A percentile compares a stretch with the other conserved stretches of the same genome.
These are phyloP conservation scores for Pseudocercospora cruenta DNA, from an alignment of 2,329 filamentous ascomycete species.

Conservation along the genomic window DNA sequence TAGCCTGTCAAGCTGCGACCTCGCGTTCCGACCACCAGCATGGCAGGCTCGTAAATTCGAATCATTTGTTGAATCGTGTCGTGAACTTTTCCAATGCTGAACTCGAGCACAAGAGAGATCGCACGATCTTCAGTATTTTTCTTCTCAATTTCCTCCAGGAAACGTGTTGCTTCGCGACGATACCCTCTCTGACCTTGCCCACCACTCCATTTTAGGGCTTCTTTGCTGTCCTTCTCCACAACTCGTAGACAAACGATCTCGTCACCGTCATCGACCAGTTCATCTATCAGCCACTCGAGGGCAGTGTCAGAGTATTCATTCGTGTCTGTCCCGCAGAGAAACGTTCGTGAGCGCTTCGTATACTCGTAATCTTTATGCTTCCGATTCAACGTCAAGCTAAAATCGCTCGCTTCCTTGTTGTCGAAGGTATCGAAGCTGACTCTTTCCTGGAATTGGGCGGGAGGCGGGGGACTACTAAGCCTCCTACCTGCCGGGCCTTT, in stretches of 20 bases:
- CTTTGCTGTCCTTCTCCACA: slow-evolving; percentile 78
- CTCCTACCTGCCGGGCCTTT: slow-evolving; percentile 26
- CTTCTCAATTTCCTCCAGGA: slow-evolving; percentile 75
- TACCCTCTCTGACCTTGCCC: slow-evolving; percentile 61
- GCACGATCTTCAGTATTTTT: slow-evolving; percentile 84
- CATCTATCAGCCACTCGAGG: slow-evolving; percentile 87
- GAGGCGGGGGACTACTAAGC: slow-evolving; percentile 39
- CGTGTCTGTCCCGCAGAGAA: slow-evolving; percentile 88
- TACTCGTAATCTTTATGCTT: slow-evolving; percentile 86
- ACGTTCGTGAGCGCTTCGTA: slow-evolving; percentile 79
- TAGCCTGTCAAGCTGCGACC: slow-evolving; percentile 83
- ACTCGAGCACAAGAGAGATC: slow-evolving; percentile 82
- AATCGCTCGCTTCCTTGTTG: slow-evolving; percentile 67
- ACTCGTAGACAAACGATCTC: slow-evolving; percentile 90
- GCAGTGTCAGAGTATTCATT: slow-evolving; percentile 92
- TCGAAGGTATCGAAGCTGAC: slow-evolving; percentile 77
- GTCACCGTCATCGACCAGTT: slow-evolving; percentile 90
- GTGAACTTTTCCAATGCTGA: slow-evolving; percentile 86
- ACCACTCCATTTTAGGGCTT: slow-evolving; percentile 50
- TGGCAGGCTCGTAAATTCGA: slow-evolving; percentile 85
- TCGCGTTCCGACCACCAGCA: slow-evolving; percentile 86
- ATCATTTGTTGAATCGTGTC: slow-evolving; percentile 91
- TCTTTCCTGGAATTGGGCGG: slow-evolving; percentile 64
- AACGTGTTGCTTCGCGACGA: slow-evolving; percentile 71
- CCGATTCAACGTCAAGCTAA: slow-evolving; percentile 80